Evolutionary conservation across 352 stramenopile species (phyloP), one percentile per base, ranked within the genome.

Genomic region (Phytopythium montanum): DNA sequence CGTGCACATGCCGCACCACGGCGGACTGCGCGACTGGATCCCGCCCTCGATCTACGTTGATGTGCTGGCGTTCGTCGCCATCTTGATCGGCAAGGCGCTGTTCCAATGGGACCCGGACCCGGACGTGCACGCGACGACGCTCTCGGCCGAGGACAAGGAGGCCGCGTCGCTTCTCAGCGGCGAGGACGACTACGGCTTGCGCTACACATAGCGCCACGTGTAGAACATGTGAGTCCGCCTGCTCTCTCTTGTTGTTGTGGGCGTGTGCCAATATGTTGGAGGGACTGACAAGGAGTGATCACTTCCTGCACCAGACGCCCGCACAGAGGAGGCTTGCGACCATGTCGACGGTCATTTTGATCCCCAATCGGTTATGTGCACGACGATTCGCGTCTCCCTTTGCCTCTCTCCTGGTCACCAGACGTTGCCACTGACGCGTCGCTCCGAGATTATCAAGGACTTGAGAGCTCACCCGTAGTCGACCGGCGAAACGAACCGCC

Each of bases 61-160:
- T 41, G 79, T 90, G 18, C 69, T 92, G 39, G 77, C 81, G 9
- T 94, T 89, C 62, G 23, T 82, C 19, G 73, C 81, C 16, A 79
- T 92, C 28, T 73, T 90, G 51, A 72, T 73, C 7, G 82, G 82
- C 25, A 90, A 90, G 54, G 61, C 87, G 14, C 65, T 95, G 38
- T 94, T 85, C 60, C 82, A 92, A 53, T 95, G 84, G 86, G 81
- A 95, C 44, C 62, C 78, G 4, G 80, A 91, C 64, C 82, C 80
- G 48, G 80, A 88, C 19, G 81, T 88, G 33, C 79, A 94, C 65
- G 84, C 84, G 26, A 94, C 82, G 26, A 95, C 86, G 28, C 78
- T 76, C 49, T 94, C 84, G 14, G 86, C 84, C 12, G 86, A 92
- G 44, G 86, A 95, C 56, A 95, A 95, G 62, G 86, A 95, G 57